Percentiles rank a stretch among this genome's conserved stretches.
Conservation (phyloP, 768 basidiomycete species). For the Leucocoprinus leucothites region DNA sequence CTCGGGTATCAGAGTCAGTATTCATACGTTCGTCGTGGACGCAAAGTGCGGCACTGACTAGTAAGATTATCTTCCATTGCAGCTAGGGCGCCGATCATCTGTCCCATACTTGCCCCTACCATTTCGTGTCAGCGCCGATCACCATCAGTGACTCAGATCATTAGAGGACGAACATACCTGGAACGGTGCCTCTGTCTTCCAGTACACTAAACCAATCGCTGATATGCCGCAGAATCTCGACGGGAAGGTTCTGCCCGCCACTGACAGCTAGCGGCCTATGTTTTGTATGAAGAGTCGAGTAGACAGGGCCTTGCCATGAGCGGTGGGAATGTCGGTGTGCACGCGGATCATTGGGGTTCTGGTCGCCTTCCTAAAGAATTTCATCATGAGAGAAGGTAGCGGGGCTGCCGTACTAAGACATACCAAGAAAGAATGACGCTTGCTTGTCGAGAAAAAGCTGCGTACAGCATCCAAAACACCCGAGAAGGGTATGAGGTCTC, state of each 20-base stretch:
- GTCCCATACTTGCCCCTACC: conserved; percentile 46
- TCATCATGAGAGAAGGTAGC: too few relatives aligned
- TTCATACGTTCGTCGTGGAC: neutral
- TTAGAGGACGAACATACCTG: conserved; percentile 33
- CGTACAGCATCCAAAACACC: conserved; percentile 23
- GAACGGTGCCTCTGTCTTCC: conserved; percentile 56
- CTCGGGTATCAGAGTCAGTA: neutral
- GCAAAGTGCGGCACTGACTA: conserved; percentile 23
- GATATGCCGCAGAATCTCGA: conserved; percentile 51
- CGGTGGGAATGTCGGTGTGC: conserved; percentile 12
- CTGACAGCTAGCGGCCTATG: conserved; percentile 34
- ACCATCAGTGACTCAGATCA: neutral
- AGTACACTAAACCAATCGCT: conserved; percentile 58
- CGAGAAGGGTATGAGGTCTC: conserved; percentile 39
- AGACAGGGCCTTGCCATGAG: conserved; percentile 37
- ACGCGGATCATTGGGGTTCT: conserved; percentile 17
- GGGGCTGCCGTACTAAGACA: neutral
- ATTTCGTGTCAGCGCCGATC: neutral
- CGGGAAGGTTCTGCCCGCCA: conserved; percentile 53
- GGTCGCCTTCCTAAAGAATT: conserved; percentile 1
- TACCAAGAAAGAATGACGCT: neutral
- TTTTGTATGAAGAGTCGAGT: conserved; percentile 28
- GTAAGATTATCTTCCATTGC: conserved; percentile 52
- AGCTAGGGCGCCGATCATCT: conserved; percentile 45
- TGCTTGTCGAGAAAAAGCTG: neutral